Conservation (phyloP, 2,329 filamentous ascomycete species). For the Curvularia spicifera region DNA sequence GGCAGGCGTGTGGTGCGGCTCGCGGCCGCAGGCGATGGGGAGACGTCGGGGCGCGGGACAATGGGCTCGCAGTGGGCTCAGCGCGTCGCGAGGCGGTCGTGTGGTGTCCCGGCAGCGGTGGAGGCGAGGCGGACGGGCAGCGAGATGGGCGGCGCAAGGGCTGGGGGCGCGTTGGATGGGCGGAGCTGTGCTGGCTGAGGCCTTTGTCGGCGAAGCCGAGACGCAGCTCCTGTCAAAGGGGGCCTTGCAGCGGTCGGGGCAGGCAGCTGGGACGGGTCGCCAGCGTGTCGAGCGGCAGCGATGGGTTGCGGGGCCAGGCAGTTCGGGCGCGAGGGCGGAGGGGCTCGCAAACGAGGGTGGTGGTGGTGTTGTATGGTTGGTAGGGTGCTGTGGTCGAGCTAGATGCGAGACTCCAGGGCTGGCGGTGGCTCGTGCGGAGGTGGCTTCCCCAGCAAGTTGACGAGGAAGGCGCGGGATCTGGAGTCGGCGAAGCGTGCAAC, state of each 20-base stretch:
- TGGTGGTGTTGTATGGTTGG: slow-evolving; percentile 17
- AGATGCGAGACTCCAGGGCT: slow-evolving; percentile 18
- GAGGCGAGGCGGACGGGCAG: neutral
- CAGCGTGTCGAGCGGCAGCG: slow-evolving; percentile 18
- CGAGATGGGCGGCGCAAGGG: slow-evolving; percentile 30
- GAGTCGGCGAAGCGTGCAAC: slow-evolving; percentile 12
- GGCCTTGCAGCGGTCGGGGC: slow-evolving; percentile 11
- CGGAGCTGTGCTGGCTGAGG: slow-evolving; percentile 23
- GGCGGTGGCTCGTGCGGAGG: slow-evolving; percentile 17
- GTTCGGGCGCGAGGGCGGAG: slow-evolving; percentile 2
- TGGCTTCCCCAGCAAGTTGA: slow-evolving; percentile 18
- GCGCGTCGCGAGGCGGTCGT: slow-evolving; percentile 37
- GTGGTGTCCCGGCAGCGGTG: neutral
- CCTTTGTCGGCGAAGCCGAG: slow-evolving; percentile 30
- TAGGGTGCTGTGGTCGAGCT: slow-evolving; percentile 17
- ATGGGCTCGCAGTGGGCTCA: slow-evolving; percentile 34
- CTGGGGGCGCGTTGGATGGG: slow-evolving; percentile 19
- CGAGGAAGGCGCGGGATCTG: slow-evolving; percentile 19
- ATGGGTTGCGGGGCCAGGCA: slow-evolving; percentile 11
- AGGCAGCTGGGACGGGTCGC: slow-evolving; percentile 13
- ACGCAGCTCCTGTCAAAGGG: slow-evolving; percentile 27
- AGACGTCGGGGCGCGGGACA: slow-evolving; percentile 11
- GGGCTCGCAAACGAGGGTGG: slow-evolving; percentile 14
- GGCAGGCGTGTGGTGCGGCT: slow-evolving; percentile 40
- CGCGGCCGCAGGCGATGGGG: slow-evolving; percentile 39